Base-by-base conservation (phyloP, 257 asterid species). In the Forsythia viridissima region DNA sequence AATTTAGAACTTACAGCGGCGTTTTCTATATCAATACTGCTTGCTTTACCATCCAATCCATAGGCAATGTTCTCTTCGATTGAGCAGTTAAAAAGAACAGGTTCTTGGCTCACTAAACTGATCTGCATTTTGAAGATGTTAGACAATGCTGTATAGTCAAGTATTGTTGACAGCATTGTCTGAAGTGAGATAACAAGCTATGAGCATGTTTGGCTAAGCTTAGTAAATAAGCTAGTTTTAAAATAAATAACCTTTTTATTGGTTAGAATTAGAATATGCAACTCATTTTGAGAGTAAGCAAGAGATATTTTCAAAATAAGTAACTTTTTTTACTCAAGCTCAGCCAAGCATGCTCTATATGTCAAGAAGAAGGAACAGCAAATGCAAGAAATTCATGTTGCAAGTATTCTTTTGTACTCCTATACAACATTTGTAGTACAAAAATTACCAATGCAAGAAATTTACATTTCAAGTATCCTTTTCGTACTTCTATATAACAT, bases 21-120 rank as follows among this genome's bases (percentile, higher is more conserved):
- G 40, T 87, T 90, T 87, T 93, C 97, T 51, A 93, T 87, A 16
- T 89, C 94, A 0, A 48, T 42, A 70, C 59, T 82, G 91, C 91
- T 90, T 82, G 94, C 94, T 87, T 88, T 88, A 48, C 97, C 92
- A 65, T 87, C 91, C 70, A 90, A 79, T 73, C 97, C 96, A 76
- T 92, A 93, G 68, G 97, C 97, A 65, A 92, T 93, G 80, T 93
- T 93, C 86, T 91, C 98, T 84, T 88, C 93, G 0, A 93, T 89
- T 10, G 97, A 90, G 79, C 98, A 89, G 85, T 92, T 93, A 88
- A 93, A 93, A 55, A 92, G 96, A 80, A 92, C 89, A 24, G 97
- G 96, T 57, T 93, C 97, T 76, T 93, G 98, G 87, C 98, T 92
- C 87, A 92, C 98, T 71, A 89, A 92, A 77, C 98, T 91, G 84